These are phyloP conservation scores for Tillandsia leiboldiana DNA, from an alignment of 176 grass and related monocot species.

Conservation along the genomic window DNA sequence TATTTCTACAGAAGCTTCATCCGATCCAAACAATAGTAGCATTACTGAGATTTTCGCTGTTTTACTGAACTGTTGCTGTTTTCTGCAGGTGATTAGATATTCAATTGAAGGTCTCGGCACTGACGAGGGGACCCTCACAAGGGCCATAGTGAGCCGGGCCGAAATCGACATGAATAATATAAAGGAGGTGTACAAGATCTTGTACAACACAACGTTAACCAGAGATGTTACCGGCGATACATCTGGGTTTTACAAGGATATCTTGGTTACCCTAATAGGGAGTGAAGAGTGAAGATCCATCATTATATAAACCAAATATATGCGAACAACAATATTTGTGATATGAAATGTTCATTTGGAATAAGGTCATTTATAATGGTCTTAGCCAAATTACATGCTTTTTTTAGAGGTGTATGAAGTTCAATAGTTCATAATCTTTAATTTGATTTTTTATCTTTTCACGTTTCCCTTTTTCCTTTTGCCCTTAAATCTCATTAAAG, in stretches of 20 bases:
- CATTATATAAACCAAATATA: neutral
- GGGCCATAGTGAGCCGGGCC: conserved; percentile 47
- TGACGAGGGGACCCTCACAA: conserved; percentile 59
- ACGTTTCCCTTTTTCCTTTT: too few relatives aligned
- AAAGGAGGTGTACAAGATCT: conserved; percentile 63
- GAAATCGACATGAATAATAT: conserved; percentile 79
- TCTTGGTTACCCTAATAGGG: conserved; percentile 60
- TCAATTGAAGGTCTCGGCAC: conserved; percentile 70
- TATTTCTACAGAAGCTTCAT: too few relatives aligned
- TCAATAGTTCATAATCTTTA: too few relatives aligned
- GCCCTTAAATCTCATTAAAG: too few relatives aligned
- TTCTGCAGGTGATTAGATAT: conserved; percentile 51
- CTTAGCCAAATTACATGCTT: too few relatives aligned
- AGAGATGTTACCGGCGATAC: conserved; percentile 53
- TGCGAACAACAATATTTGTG: neutral
- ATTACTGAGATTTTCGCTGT: neutral
- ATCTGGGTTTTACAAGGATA: conserved; percentile 47
- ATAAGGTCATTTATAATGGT: neutral
- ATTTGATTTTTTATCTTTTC: too few relatives aligned
- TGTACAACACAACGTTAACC: conserved; percentile 44
- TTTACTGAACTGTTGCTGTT: neutral
- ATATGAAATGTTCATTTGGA: neutral
- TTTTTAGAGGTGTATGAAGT: too few relatives aligned
- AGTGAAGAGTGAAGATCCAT: conserved; percentile 22
- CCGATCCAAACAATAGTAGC: neutral